phyloP scores from a whole-genome alignment of 2,329 filamentous ascomycete genomes.

The Pseudogymnoascus sp. region DNA sequence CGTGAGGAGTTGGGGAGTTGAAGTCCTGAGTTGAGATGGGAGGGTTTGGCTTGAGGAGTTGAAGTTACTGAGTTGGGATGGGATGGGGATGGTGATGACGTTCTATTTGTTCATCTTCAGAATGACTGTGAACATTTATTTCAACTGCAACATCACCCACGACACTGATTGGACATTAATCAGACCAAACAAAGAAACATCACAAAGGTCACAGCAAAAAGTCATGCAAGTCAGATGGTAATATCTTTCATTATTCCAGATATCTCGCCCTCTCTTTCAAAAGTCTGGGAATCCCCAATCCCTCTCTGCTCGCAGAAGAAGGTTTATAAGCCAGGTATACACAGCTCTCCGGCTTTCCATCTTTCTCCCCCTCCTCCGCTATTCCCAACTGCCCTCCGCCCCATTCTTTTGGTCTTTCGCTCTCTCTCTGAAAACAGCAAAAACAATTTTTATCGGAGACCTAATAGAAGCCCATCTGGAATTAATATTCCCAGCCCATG shows the following conservation, averaged over 20 bases:
- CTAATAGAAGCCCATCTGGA: neutral
- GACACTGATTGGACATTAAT: neutral
- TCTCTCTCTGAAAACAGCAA: neutral
- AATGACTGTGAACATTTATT: neutral
- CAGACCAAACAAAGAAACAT: neutral
- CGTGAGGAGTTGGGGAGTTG: too few relatives aligned
- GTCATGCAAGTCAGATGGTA: neutral
- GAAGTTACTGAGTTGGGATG: neutral
- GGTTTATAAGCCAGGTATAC: neutral
- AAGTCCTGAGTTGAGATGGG: too few relatives aligned
- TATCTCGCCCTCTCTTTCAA: constrained; percentile 6
- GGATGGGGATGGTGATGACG: neutral
- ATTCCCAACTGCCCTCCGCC: neutral
- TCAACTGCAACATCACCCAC: neutral
- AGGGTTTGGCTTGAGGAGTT: neutral
- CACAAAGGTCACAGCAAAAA: neutral
- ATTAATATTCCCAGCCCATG: neutral
- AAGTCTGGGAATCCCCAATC: neutral
- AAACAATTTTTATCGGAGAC: constrained; percentile 6
- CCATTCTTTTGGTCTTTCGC: constrained; percentile 1
- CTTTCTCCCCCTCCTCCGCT: neutral
- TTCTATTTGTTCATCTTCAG: neutral
- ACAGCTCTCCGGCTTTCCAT: neutral
- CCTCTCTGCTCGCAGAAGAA: constrained; percentile 3
- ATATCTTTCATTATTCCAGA: constrained; percentile 8